A percentile compares a stretch with the other conserved stretches of the same genome.
Conservation (phyloP, 768 basidiomycete species). For the Tricholoma flavovirens region DNA sequence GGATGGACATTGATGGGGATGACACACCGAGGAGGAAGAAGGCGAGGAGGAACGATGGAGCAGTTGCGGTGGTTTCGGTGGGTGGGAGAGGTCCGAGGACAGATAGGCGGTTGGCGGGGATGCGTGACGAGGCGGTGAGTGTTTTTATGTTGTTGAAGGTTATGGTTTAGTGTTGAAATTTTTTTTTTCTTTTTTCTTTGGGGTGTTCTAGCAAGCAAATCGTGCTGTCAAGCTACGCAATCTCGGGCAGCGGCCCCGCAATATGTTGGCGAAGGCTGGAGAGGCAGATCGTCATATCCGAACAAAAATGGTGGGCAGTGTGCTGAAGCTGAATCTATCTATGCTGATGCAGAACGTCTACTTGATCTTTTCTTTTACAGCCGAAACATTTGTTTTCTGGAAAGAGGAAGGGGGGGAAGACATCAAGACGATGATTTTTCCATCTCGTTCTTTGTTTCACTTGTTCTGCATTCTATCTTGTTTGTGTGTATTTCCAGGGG, state of each 20-base stretch:
- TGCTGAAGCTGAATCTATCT: slow-evolving; percentile 5
- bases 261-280: slow-evolving; percentile 84
- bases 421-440: slow-evolving; percentile 56
- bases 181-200: no score
- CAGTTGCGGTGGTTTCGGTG: slow-evolving; percentile 42
- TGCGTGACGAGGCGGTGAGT: slow-evolving; percentile 71
- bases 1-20: slow-evolving; percentile 46
- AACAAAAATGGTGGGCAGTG: slow-evolving; percentile 67
- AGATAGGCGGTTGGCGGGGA: slow-evolving; percentile 71
- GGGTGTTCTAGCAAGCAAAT: slow-evolving; percentile 60
- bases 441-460: slow-evolving; percentile 3
- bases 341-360: slow-evolving; percentile 2
- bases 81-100: slow-evolving; percentile 54
- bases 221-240: slow-evolving; percentile 81
- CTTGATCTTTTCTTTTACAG: slow-evolving; percentile 30
- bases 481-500: slow-evolving; percentile 1
- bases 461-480: slow-evolving; percentile 9
- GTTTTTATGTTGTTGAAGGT: neutral
- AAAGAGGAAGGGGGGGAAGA: slow-evolving; percentile 83
- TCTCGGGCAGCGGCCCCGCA: slow-evolving; percentile 80
- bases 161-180: slow-evolving; percentile 1
- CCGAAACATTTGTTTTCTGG: slow-evolving; percentile 85
- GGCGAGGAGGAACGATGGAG: slow-evolving; percentile 56
- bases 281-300: slow-evolving; percentile 82
- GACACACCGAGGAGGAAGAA: slow-evolving; percentile 50